Conservation (phyloP, 2,329 filamentous ascomycete genomes). For the Sordariomycetes sp. region DNA sequence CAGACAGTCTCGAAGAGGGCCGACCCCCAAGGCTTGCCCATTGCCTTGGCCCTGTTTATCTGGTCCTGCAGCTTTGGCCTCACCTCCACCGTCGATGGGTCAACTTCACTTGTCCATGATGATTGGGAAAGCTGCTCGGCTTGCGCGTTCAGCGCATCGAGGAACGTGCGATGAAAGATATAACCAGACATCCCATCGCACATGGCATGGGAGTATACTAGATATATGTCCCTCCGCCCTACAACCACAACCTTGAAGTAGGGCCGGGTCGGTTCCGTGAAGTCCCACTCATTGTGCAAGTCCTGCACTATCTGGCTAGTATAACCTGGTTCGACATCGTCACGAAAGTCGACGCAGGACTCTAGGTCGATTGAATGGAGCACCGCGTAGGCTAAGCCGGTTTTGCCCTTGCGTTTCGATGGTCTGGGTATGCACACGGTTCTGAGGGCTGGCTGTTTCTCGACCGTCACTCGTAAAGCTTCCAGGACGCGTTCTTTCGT, state of each 20-base stretch:
- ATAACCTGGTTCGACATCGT: background rate
- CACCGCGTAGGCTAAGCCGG: background rate
- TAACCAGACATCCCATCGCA: conserved; percentile 1
- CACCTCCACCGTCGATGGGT: background rate
- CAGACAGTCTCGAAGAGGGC: background rate
- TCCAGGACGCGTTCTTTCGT: conserved; percentile 4
- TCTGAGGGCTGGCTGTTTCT: conserved; percentile 9
- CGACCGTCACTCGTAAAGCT: conserved; percentile 9
- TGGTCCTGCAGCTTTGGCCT: background rate
- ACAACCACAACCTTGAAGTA: background rate
- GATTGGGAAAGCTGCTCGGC: too few relatives aligned
- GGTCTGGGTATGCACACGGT: conserved; percentile 8
- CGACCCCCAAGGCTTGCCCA: background rate
- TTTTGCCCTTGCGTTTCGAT: too few relatives aligned
- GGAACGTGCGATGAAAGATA: background rate
- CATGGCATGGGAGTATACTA: background rate
- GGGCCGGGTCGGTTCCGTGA: background rate
- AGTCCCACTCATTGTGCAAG: conserved; percentile 1
- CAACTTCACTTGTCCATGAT: background rate
- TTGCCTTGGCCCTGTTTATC: background rate
- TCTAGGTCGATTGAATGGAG: conserved; percentile 2
- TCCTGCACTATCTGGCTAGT: background rate
- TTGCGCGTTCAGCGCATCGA: background rate
- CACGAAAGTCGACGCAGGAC: background rate
- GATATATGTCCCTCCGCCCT: background rate